phyloP scores from a whole-genome alignment of 176 grass and related monocot species.

The Alopecurus myosuroides region DNA sequence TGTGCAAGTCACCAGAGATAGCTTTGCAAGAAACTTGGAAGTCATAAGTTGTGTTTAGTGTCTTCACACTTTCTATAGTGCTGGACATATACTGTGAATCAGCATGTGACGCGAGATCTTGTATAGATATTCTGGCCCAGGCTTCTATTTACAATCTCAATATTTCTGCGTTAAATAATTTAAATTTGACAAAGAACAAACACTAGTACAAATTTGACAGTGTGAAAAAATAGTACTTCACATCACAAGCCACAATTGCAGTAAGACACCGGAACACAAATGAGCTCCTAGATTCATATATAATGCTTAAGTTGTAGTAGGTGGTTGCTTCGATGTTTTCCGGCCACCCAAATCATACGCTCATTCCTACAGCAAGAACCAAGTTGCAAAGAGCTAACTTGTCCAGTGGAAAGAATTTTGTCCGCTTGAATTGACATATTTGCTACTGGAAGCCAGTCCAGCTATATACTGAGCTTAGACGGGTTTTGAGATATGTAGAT shows the following conservation, averaged over 20 bases:
- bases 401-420: background rate
- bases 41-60: constrained; percentile 85
- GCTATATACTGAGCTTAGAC: background rate
- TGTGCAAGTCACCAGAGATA: constrained; percentile 42
- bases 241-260: constrained; percentile 7
- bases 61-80: constrained; percentile 45
- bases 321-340: background rate
- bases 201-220: background rate
- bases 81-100: constrained; percentile 51
- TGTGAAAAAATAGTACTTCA: background rate
- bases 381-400: background rate
- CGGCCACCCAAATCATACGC: background rate
- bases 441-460: background rate
- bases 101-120: constrained; percentile 76
- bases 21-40: constrained; percentile 91
- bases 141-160: constrained; percentile 31
- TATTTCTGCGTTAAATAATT: constrained; percentile 21
- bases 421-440: background rate
- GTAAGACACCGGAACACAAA: background rate
- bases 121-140: constrained; percentile 39
- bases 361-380: background rate
- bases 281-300: background rate
- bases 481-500: background rate
- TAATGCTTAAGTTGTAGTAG: background rate
- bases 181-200: constrained; percentile 10